Evolutionary conservation across 306 rosid genomes (phyloP), one percentile per base, ranked within the genome.

Genomic region (Purshia tridentata): DNA sequence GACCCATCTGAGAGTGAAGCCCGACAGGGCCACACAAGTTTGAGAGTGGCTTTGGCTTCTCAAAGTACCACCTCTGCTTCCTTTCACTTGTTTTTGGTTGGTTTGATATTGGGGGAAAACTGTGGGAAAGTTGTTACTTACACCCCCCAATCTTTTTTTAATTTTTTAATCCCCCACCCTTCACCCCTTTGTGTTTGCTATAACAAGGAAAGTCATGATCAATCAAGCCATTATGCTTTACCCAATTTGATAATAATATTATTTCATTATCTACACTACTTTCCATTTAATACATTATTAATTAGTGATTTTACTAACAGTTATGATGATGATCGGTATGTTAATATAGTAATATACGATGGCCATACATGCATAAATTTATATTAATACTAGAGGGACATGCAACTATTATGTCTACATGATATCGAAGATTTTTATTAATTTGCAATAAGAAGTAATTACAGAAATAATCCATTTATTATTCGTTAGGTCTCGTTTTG

Each of bases 21-120:
- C 90, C 86, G 97, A 88, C 94, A 86, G 82, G 72, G 88, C 86
- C 94, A 84, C 88, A 85, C 90, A 75, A 81, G 84, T 83, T 76
- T 80, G 77, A 81, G 81, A 75, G 50, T 76, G 80, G 75, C 87
- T 81, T 86, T 81, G 78, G 62, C 88, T 81, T 84, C 88, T 86
- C 83, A 79, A 88, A 90, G 88, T 84, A 90, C 93, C 85, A 75
- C 78, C 80, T 72, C 78, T 70, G 77, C 80, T 72, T 56, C 76
- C 18, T 65, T 73, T 71, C 85, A 73, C 67, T 67, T 63, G 42
- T 29, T 77, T 82, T 69, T 70, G 66, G 59, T 68, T 60, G 61
- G 40, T 61, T 39, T 61, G 47, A 61, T 72, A 14, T 16, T 9
- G 18, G 35, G 66, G 22, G 56, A 35, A 70, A 70, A 44, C 22